Evolutionary conservation across 176 grass and related monocot genomes (phyloP), one percentile per base, ranked within the genome.

Genomic region (Saccharum officinarum): DNA sequence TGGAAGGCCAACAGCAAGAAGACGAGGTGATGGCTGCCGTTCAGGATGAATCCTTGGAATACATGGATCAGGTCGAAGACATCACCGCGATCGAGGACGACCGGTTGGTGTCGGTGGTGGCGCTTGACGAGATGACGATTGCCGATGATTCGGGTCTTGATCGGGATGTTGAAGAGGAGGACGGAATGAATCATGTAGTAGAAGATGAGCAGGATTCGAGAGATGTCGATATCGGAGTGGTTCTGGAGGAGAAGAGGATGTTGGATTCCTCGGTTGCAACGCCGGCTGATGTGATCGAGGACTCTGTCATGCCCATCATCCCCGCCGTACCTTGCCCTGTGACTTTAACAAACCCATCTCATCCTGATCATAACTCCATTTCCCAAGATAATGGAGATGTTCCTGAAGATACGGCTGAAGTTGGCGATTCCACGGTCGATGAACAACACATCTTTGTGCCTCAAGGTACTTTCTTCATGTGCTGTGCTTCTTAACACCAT

Each of bases 211-310:
- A 23, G 36, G 86, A 89, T 30, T 5, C 16, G 22, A 69, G 61
- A 25, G 90, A 70, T 80, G 78, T 89, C 42, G 88, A 89, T 37
- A 79, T 77, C 37, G 73, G 70, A 86, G 84, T 78, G 50, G 69
- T 86, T 79, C 76, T 86, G 71, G 85, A 92, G 85, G 91, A 91
- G 78, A 90, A 95, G 83, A 90, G 75, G 78, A 83, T 88, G 68
- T 31, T 90, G 55, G 73, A 83, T 73, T 59, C 73, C 71, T 68
- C 50, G 6, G 50, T 69, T 49, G 69, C 85, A 12, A 54, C 61
- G 47, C 69, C 17, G 10, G 11, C 12, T 62, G 47, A 73, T 20
- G 54, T 20, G 50, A 37, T 67, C 28, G 31, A 80, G 61, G 39
- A 88, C 80, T 88, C 52, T 30, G 65, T 71, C 69, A 7, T 71